Base-by-base conservation (phyloP, 495 filamentous ascomycete species). In the Aspergillus sclerotioniger region DNA sequence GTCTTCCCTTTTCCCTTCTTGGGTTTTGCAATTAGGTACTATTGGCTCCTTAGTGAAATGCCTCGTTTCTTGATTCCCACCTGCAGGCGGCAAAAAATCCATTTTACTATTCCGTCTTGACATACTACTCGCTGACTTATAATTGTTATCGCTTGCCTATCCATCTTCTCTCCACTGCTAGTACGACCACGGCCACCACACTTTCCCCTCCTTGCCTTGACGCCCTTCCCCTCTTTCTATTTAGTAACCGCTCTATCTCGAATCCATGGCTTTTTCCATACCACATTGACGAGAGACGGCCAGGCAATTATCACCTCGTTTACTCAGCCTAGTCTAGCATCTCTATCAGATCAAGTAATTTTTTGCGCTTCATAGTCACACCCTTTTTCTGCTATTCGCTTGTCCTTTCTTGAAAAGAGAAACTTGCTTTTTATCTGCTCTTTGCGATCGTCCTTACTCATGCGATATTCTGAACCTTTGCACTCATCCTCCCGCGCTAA, bases 71-170 rank as follows among this genome's bases (percentile, higher is more conserved):
- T 54, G 41, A 49, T 41, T 58, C 41, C 56, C 53, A 51, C 37
- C 53, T 53, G 39, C 56, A 58, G 60, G 60, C 60, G 60, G 55
- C 56, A 59, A 62, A 56, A 28, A 58, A 41, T 17, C 49, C 51
- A 56, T 54, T 56, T 52, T 62, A 62, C 55, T 56, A 45, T 59
- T 53, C 56, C 60, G 29, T 53, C 37, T 56, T 56, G 56, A 21
- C 52, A 62, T 62, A 37, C 55, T 61, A 56, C 62, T 54, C 55
- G 53, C 50, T 56, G 57, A 58, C 58, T 49, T 47, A 47, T 49
- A 31, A 49, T 43, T 57, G 51, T 47, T 54, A 55, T 65, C 59
- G 59, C 59, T 62, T 65, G 59, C 51, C 41, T 46, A 15, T 16
- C 57, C 61, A 57, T 57, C 49, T 39, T 59, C 41, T 56, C 48